Evolutionary conservation across 176 grass and related monocot species (phyloP).

Genomic region (Hordeum marinum): DNA sequence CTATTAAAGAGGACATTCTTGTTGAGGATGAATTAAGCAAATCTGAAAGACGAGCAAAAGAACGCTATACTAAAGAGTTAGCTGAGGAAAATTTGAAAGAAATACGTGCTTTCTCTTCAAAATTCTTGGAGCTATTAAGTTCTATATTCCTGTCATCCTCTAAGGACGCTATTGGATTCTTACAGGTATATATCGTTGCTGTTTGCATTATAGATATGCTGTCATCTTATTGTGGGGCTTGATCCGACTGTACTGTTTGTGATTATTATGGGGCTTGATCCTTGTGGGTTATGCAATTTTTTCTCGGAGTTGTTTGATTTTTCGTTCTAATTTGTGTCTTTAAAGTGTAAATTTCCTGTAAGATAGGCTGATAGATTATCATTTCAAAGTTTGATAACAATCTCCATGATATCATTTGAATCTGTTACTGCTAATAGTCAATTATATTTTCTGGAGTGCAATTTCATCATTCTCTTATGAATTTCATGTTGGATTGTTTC

Average conservation of each 20-base stretch:
- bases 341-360: background rate
- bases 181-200: conserved; percentile 68
- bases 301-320: background rate
- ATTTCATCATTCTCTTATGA: background rate
- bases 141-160: conserved; percentile 72
- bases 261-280: background rate
- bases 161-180: conserved; percentile 55
- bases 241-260: background rate
- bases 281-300: background rate
- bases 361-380: background rate
- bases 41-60: conserved; percentile 67
- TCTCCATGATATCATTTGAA: background rate
- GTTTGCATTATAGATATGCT: conserved; percentile 12
- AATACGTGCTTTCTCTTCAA: conserved; percentile 59
- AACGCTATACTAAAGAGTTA: conserved; percentile 44
- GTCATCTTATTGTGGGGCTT: background rate
- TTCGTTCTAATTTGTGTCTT: background rate
- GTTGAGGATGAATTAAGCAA: conserved; percentile 60
- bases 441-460: background rate
- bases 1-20: conserved; percentile 30
- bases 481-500: background rate
- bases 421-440: background rate
- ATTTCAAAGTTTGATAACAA: background rate
- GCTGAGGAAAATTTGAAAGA: conserved; percentile 84
- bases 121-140: conserved; percentile 71